A percentile compares a stretch with the other conserved stretches of the same genome.
Evolutionary conservation across 805 yeast genomes (phyloP).

Genomic region (Suhomyces sp.): DNA sequence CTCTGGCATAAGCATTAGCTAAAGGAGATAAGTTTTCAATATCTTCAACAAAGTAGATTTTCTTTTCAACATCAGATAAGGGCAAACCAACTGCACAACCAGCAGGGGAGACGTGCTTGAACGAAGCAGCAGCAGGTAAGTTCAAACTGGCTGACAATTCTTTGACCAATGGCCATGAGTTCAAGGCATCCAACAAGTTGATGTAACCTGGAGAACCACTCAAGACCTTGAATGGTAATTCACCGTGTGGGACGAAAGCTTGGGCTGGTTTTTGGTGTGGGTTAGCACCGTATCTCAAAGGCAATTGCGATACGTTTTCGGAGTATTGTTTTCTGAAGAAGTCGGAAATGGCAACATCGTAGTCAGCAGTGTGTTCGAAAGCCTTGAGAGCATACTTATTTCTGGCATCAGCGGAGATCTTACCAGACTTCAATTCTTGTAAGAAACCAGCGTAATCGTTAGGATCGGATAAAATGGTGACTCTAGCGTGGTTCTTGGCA

Average conservation of each 20-base stretch:
- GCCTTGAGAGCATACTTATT: constrained; percentile 92
- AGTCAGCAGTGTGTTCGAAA: constrained; percentile 97
- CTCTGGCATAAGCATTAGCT: constrained; percentile 98
- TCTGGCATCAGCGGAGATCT: constrained; percentile 68
- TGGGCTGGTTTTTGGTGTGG: constrained; percentile 99
- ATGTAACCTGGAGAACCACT: constrained; percentile 97
- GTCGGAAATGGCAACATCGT: constrained; percentile 93
- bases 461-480: constrained; percentile 93
- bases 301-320: constrained; percentile 84
- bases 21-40: constrained; percentile 93
- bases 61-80: constrained; percentile 84
- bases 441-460: constrained; percentile 85
- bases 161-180: constrained; percentile 98
- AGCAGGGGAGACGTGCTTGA: constrained; percentile 98
- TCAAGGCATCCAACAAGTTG: constrained; percentile 92
- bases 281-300: constrained; percentile 96
- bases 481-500: constrained; percentile 96
- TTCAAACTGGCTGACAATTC: constrained; percentile 92
- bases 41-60: constrained; percentile 91
- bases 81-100: constrained; percentile 98
- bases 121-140: constrained; percentile 98
- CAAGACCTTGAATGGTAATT: constrained; percentile 89
- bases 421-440: constrained; percentile 73
- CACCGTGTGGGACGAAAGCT: constrained; percentile 84
- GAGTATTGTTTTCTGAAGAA: constrained; percentile 96